Conservation (phyloP, 2,329 filamentous ascomycete genomes). For the Talaromyces rugulosus region DNA sequence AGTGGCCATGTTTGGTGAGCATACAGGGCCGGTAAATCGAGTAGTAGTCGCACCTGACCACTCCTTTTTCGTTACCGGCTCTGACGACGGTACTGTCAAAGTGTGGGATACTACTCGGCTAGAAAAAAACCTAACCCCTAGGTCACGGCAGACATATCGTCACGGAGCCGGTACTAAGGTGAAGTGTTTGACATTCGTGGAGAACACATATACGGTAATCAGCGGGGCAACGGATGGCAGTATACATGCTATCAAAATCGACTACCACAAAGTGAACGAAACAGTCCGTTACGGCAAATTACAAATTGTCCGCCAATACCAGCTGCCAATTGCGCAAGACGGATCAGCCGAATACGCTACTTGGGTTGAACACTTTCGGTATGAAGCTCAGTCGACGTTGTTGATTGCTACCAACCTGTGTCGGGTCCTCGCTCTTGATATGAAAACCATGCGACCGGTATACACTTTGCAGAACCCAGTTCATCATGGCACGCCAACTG, state of each 20-base stretch:
- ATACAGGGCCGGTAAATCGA: constrained; percentile 75
- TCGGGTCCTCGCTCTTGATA: constrained; percentile 76
- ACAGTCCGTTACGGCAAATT: constrained; percentile 73
- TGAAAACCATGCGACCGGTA: constrained; percentile 78
- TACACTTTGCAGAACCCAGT: constrained; percentile 82
- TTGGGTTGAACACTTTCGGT: constrained; percentile 88
- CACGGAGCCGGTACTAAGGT: constrained; percentile 69
- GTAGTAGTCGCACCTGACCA: constrained; percentile 84
- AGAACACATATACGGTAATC: constrained; percentile 89
- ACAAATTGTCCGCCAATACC: constrained; percentile 71
- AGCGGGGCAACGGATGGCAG: constrained; percentile 87
- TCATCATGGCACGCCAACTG: constrained; percentile 85
- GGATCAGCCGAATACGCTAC: constrained; percentile 66
- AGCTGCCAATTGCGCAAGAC: constrained; percentile 48
- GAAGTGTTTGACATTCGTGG: constrained; percentile 81
- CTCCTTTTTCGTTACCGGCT: constrained; percentile 88
- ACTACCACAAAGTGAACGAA: constrained; percentile 56
- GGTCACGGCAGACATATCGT: constrained; percentile 79
- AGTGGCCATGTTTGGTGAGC: constrained; percentile 85
- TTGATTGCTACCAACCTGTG: constrained; percentile 83
- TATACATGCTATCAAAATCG: constrained; percentile 84
- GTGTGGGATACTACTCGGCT: constrained; percentile 89
- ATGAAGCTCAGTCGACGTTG: constrained; percentile 75
- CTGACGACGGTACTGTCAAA: constrained; percentile 84
- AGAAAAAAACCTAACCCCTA: constrained; percentile 84